Evolutionary conservation across 176 grass and related monocot genomes (phyloP).

Genomic region (Oryza australiensis): DNA sequence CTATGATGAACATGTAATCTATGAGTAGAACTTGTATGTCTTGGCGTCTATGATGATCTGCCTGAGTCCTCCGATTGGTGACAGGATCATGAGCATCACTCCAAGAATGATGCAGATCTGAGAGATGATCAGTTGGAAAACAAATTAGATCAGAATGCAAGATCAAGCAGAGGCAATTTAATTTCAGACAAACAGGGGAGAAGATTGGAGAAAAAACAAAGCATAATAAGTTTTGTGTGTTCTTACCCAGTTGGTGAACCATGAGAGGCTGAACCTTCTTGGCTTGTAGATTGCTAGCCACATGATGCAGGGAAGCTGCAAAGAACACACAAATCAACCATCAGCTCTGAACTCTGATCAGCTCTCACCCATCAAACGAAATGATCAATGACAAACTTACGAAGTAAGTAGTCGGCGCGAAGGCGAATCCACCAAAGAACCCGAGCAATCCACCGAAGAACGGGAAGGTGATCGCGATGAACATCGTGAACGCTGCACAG

Average conservation of each 20-base stretch:
- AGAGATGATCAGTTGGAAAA: neutral
- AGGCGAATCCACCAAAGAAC: slow-evolving; percentile 89
- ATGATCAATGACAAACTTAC: slow-evolving; percentile 37
- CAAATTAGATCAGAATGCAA: neutral
- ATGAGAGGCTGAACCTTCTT: slow-evolving; percentile 70
- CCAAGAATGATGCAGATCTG: slow-evolving; percentile 89
- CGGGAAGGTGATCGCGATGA: slow-evolving; percentile 81
- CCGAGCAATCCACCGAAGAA: slow-evolving; percentile 82
- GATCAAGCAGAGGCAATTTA: neutral
- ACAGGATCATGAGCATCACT: slow-evolving; percentile 62
- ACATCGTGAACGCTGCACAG: slow-evolving; percentile 85
- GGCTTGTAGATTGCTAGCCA: slow-evolving; percentile 91
- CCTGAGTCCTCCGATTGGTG: slow-evolving; percentile 77
- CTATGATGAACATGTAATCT: neutral
- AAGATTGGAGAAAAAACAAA: neutral
- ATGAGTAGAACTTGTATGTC: slow-evolving; percentile 69
- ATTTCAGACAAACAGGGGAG: neutral
- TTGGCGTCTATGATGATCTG: slow-evolving; percentile 60
- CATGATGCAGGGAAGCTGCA: slow-evolving; percentile 85
- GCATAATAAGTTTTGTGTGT: neutral
- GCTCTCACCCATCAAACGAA: neutral
- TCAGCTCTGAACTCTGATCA: neutral
- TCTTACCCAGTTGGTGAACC: slow-evolving; percentile 83
- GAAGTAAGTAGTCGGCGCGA: slow-evolving; percentile 85
- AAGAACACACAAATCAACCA: neutral